phyloP scores from a whole-genome alignment of 2,329 filamentous ascomycete species.

The Tolypocladium tundrense region DNA sequence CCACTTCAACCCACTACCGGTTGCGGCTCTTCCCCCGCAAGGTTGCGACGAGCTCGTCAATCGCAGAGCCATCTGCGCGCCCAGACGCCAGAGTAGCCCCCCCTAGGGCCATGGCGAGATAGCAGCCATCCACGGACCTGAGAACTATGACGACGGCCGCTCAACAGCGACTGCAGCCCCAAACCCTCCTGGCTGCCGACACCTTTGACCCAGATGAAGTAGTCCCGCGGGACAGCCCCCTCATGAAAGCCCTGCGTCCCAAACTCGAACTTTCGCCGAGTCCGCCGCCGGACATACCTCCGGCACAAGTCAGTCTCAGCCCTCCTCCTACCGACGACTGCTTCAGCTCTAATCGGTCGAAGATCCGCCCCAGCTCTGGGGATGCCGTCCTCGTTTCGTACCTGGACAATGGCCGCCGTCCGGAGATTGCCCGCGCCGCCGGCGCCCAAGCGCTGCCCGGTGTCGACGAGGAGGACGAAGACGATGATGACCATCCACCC shows the following conservation, averaged over 20 bases:
- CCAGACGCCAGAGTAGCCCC: background rate
- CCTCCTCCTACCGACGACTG: constrained; percentile 23
- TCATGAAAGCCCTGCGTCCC: constrained; percentile 22
- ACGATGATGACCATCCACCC: constrained; percentile 15
- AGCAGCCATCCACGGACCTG: constrained; percentile 16
- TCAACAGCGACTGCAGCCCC: constrained; percentile 20
- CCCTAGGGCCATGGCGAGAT: constrained; percentile 23
- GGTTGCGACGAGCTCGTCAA: background rate
- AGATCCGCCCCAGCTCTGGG: constrained; percentile 46
- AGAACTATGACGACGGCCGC: constrained; percentile 30
- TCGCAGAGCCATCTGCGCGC: background rate
- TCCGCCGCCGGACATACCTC: constrained; percentile 25
- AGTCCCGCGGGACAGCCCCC: constrained; percentile 29
- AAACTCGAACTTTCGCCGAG: constrained; percentile 20
- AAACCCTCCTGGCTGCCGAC: constrained; percentile 17
- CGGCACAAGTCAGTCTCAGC: constrained; percentile 23
- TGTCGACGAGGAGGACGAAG: constrained; percentile 31
- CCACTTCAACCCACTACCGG: background rate
- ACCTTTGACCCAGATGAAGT: constrained; percentile 35
- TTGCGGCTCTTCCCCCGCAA: background rate
- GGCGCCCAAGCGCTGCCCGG: constrained; percentile 41
- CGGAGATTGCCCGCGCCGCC: constrained; percentile 52
- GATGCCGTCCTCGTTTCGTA: constrained; percentile 58
- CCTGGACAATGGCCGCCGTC: constrained; percentile 53
- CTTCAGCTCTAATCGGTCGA: constrained; percentile 40